Evolutionary conservation across 441 rosid genomes (phyloP), one percentile per base, ranked within the genome.

Genomic region (Gossypium laxum): DNA sequence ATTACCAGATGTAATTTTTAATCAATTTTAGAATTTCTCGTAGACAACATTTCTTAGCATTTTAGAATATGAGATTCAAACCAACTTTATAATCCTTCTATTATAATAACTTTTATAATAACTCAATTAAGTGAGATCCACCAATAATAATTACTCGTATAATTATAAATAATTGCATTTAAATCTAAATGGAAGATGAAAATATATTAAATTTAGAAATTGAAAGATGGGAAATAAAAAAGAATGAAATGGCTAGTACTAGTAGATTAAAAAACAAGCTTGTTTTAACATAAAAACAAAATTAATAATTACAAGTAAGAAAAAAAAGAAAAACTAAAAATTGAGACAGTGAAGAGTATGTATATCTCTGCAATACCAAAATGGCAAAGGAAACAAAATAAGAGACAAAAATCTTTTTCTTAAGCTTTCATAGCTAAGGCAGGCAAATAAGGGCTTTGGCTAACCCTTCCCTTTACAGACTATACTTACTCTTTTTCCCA

Each of bases 381-480:
- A 30, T 30, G 48, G 12, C n/a, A 45, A 45, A 45, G 50, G 50
- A 45, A 45, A 45, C 4, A 45, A 45, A 45, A 45, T 45, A 45
- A 19, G 26, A 1, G 26, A 8, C 24, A 54, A 54, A 18, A n/a
- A 21, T 52, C 58, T 52, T 3, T 54, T 24, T 54, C 59, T 21
- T 54, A 2, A 8, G 24, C 59, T 54, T 22, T 54, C 28, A 54
- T 54, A 7, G 59, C 59, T 19, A 54, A 54, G 59, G 14, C 26
- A 54, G 7, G 34, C 34, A 30, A 45, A 8, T 54, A 54, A 54
- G 59, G 28, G 11, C 12, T n/a, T 19, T 54, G 22, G 59, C 24
- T 19, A 19, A 54, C 28, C 12, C n/a, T 19, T 54, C 59, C 59
- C 82, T 85, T 86, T 84, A 80, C 88, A 80, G 84, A 72, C 78